These are phyloP conservation scores for Penicillium sp. DNA, from an alignment of 2,329 filamentous ascomycete species.

Conservation along the genomic window DNA sequence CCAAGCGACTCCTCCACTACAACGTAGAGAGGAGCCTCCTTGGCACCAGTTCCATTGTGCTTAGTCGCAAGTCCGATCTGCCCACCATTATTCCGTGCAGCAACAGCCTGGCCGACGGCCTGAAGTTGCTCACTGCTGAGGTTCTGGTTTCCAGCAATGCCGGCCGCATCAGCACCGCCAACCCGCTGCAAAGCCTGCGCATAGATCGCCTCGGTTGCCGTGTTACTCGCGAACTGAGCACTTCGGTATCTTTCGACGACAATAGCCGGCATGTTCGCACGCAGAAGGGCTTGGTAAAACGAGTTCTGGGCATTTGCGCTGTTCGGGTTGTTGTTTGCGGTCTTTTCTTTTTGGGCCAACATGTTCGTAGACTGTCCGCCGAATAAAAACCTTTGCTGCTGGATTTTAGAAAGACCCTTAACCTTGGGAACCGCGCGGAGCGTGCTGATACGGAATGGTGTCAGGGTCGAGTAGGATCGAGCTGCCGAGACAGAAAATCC, in stretches of 20 bases:
- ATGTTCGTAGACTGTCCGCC: slow-evolving; percentile 52
- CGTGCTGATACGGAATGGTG: slow-evolving; percentile 26
- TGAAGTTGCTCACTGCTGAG: slow-evolving; percentile 66
- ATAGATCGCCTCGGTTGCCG: slow-evolving; percentile 75
- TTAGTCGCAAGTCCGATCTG: slow-evolving; percentile 56
- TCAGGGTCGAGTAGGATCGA: slow-evolving; percentile 36
- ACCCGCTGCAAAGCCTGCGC: slow-evolving; percentile 67
- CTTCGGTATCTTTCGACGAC: slow-evolving; percentile 86
- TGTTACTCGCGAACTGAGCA: slow-evolving; percentile 77
- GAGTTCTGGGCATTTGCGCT: slow-evolving; percentile 87
- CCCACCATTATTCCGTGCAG: slow-evolving; percentile 66
- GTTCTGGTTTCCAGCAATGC: slow-evolving; percentile 28
- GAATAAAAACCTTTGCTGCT: slow-evolving; percentile 41
- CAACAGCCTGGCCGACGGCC: slow-evolving; percentile 77
- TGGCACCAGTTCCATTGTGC: slow-evolving; percentile 63
- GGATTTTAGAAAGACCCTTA: slow-evolving; percentile 26
- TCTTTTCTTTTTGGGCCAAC: slow-evolving; percentile 82
- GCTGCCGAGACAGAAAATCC: slow-evolving; percentile 14
- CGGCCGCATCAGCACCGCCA: slow-evolving; percentile 44
- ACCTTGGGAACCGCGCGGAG: slow-evolving; percentile 22
- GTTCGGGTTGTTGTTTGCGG: slow-evolving; percentile 85
- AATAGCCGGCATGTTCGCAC: slow-evolving; percentile 91
- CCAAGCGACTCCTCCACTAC: slow-evolving; percentile 88
- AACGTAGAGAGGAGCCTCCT: slow-evolving; percentile 86
- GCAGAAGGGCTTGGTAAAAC: slow-evolving; percentile 87